These are phyloP conservation scores for Floccularia luteovirens DNA, from an alignment of 768 basidiomycete genomes.

Conservation along the genomic window DNA sequence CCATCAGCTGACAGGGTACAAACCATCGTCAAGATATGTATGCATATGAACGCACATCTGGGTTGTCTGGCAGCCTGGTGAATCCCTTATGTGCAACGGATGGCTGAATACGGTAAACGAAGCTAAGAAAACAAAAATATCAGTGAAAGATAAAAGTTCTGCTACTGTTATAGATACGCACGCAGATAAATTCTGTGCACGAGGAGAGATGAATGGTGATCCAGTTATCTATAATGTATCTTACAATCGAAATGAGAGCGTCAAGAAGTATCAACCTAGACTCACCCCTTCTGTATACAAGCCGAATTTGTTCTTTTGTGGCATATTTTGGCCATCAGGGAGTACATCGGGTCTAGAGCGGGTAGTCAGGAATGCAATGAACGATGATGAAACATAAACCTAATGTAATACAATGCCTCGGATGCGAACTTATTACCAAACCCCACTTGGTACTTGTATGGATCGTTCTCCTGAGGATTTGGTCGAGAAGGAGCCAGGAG, in stretches of 20 bases:
- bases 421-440: slow-evolving; percentile 52
- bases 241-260: background rate
- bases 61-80: slow-evolving; percentile 43
- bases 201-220: slow-evolving; percentile 50
- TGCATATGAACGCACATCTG: slow-evolving; percentile 35
- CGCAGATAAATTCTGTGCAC: slow-evolving; percentile 44
- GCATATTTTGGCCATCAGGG: slow-evolving; percentile 54
- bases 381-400: too few relatives aligned
- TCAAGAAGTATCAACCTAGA: background rate
- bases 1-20: background rate
- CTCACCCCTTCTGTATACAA: slow-evolving; percentile 53
- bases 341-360: slow-evolving; percentile 41
- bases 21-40: background rate
- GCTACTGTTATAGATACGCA: too few relatives aligned
- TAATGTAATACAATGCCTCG: slow-evolving; percentile 51
- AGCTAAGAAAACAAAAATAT: slow-evolving; percentile 32
- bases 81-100: slow-evolving; percentile 65
- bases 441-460: slow-evolving; percentile 50
- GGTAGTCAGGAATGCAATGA: background rate
- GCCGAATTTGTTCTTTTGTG: slow-evolving; percentile 56
- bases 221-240: slow-evolving; percentile 48
- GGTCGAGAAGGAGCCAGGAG: slow-evolving; percentile 28
- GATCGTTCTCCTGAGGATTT: slow-evolving; percentile 34
- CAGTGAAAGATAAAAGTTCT: too few relatives aligned
- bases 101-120: slow-evolving; percentile 62